Base-by-base conservation (phyloP, 306 rosid species). In the Cicer bijugum region DNA sequence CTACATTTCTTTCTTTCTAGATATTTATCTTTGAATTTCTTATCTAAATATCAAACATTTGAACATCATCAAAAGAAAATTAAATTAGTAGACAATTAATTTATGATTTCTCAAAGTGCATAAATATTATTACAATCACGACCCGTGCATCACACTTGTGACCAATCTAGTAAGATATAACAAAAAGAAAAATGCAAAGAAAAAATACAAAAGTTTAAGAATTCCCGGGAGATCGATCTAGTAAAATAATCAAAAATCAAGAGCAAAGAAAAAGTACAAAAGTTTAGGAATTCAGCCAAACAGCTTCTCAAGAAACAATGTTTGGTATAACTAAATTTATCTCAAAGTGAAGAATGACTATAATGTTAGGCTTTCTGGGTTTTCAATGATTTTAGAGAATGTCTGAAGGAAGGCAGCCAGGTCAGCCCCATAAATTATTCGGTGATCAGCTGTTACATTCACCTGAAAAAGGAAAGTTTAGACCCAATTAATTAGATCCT, bases 361-460 rank as follows among this genome's bases (percentile, higher is more conserved):
- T 79, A 92, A 84, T 59, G 96, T 89, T 79, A 92, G 85, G 88
- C 92, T 85, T 77, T 88, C 97, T 14, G 97, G 96, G 78, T 88
- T 83, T 84, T 92, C 89, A 69, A 89, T 72, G 23, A 92, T 84
- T 83, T 89, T 89, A 66, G 93, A 87, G 85, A 92, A 89, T 14
- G 96, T 88, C 83, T 85, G 81, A 63, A 89, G 92, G 88, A 92
- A 92, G 75, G 90, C 90, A 19, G 97, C 97, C 90, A 92, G 84
- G 77, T 89, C 96, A 35, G 97, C 97, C 56, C 97, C 97, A 52
- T 92, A 92, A 57, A 92, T 78, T 69, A 92, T 81, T 60, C 96
- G 88, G 88, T 92, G 97, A 88, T 92, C 97, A 23, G 93, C 93
- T 1, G 97, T 92, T 69, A 92, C 97, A 69, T 92, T 92, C 85